Conservation (phyloP, 2,329 filamentous ascomycete species). For the Fragosphaeria purpurea region DNA sequence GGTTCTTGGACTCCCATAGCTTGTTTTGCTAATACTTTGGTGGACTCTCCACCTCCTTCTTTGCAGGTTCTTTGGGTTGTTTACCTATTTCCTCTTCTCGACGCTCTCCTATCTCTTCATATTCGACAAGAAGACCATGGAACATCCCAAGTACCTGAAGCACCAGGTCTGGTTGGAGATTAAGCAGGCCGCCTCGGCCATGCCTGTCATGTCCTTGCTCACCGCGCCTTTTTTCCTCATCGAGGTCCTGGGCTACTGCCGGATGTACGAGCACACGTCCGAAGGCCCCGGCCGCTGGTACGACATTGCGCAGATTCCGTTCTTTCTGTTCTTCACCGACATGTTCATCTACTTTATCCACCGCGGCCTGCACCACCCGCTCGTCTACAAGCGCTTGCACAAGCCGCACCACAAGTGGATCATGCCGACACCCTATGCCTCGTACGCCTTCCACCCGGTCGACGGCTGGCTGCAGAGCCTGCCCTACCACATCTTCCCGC, state of each 20-base stretch:
- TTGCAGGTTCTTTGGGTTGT: slow-evolving; percentile 68
- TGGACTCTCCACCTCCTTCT: too few species aligned
- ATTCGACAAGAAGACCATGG: slow-evolving; percentile 81
- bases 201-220: slow-evolving; percentile 74
- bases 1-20: slow-evolving; percentile 17
- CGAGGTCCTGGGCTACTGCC: slow-evolving; percentile 76
- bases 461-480: slow-evolving; percentile 83
- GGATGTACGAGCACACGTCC: slow-evolving; percentile 71
- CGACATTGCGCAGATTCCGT: slow-evolving; percentile 72
- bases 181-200: slow-evolving; percentile 60
- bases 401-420: slow-evolving; percentile 99
- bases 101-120: slow-evolving; percentile 76
- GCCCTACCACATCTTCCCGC: slow-evolving; percentile 88
- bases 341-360: slow-evolving; percentile 88
- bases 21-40: not conserved
- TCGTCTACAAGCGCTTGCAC: slow-evolving; percentile 78
- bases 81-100: slow-evolving; percentile 79
- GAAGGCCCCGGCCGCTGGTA: slow-evolving; percentile 72
- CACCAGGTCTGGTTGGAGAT: slow-evolving; percentile 87
- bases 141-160: slow-evolving; percentile 90
- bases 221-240: slow-evolving; percentile 72
- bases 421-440: slow-evolving; percentile 90
- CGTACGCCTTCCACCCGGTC: slow-evolving; percentile 87
- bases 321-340: slow-evolving; percentile 84
- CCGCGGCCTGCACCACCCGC: slow-evolving; percentile 70